Evolutionary conservation across 371 early-diverging fungal genomes (phyloP).

Genomic region (Syncephalastrum contaminatum): DNA sequence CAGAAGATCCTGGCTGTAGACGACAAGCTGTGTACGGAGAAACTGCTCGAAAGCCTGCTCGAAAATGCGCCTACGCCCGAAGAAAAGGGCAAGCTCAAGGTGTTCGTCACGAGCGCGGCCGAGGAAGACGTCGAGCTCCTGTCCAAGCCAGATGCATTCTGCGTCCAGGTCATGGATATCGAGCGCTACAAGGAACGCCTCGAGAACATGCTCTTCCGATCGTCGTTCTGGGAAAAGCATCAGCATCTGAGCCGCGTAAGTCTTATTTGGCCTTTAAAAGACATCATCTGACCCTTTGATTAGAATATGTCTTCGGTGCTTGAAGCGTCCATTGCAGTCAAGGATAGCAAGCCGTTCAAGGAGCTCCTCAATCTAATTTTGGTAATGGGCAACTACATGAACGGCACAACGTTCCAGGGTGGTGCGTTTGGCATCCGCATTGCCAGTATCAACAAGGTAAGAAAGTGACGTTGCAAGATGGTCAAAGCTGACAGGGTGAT

Average conservation of each 20-base stretch:
- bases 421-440: conserved; percentile 91
- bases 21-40: conserved; percentile 63
- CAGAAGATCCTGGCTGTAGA: conserved; percentile 63
- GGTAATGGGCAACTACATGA: conserved; percentile 91
- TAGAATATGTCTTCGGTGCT: conserved; percentile 52
- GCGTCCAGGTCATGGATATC: conserved; percentile 75
- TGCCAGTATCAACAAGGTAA: conserved; percentile 81
- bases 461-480: not conserved
- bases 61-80: conserved; percentile 70
- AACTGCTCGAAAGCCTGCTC: conserved; percentile 65
- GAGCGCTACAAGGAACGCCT: conserved; percentile 80
- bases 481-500: not conserved
- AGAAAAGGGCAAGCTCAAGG: conserved; percentile 71
- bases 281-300: not conserved
- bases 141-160: conserved; percentile 82
- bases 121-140: conserved; percentile 66
- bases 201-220: conserved; percentile 71
- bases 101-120: conserved; percentile 64
- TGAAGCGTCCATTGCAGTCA: conserved; percentile 55
- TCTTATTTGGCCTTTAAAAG: not conserved
- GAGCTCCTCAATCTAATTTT: conserved; percentile 71
- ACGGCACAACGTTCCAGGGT: conserved; percentile 84
- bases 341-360: conserved; percentile 52
- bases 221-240: conserved; percentile 75
- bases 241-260: conserved; percentile 66